Percentiles rank a stretch among this genome's conserved stretches.
Evolutionary conservation across 2,329 filamentous ascomycete species (phyloP).

Genomic region (Sclerotiophoma versabilis): DNA sequence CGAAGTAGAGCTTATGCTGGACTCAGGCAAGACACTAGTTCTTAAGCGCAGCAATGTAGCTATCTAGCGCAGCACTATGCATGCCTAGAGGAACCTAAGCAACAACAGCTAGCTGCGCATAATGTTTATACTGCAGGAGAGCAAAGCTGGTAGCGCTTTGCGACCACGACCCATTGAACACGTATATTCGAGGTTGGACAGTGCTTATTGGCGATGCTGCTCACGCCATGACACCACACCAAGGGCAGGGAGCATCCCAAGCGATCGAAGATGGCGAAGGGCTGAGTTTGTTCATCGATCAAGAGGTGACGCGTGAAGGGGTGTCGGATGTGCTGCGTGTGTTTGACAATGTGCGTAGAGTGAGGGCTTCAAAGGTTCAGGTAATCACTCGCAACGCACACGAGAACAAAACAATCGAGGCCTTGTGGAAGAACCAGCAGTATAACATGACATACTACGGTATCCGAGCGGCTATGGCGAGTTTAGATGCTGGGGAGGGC

Average conservation of each 20-base stretch:
- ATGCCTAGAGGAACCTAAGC: conserved; percentile 46
- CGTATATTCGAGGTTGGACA: no score
- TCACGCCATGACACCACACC: background rate
- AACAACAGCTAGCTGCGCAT: conserved; percentile 39
- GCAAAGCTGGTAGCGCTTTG: no score
- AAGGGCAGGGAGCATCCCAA: background rate
- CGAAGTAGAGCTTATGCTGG: conserved; percentile 46
- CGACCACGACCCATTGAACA: no score
- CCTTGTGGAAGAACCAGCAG: background rate
- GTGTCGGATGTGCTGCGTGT: background rate
- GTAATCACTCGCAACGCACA: background rate
- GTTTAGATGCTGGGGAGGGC: background rate
- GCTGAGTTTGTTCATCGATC: background rate
- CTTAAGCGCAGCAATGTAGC: conserved; percentile 47
- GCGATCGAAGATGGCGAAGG: background rate
- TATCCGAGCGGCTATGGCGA: background rate
- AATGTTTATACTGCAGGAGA: conserved; percentile 43
- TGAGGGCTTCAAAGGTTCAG: background rate
- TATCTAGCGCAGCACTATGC: conserved; percentile 49
- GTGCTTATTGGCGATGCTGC: background rate
- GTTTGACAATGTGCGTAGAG: background rate
- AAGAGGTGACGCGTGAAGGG: background rate
- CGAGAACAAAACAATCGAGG: background rate
- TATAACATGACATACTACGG: background rate
- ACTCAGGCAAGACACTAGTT: conserved; percentile 44